A percentile compares a stretch with the other conserved stretches of the same genome.
Conservation (phyloP, 441 rosid genomes). For the Gossypium laxum region DNA sequence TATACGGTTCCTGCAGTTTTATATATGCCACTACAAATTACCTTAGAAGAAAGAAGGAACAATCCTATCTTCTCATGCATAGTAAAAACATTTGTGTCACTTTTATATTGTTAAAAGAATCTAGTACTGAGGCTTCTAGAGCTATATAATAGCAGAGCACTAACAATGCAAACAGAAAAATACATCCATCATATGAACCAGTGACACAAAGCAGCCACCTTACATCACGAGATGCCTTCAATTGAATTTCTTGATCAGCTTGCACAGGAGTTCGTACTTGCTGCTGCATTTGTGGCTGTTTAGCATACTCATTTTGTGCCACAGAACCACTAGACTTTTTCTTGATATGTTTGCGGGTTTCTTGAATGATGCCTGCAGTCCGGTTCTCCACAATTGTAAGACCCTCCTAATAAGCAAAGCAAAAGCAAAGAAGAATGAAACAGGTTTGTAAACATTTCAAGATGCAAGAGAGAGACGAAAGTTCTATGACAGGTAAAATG, state of each 20-base stretch:
- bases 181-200: conserved; percentile 29
- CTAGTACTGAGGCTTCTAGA: not conserved
- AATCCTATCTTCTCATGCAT: not conserved
- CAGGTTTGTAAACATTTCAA: not conserved
- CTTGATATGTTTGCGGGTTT: conserved; percentile 49
- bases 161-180: conserved; percentile 20
- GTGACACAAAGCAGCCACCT: conserved; percentile 54
- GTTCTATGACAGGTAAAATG: not conserved
- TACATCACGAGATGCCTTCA: conserved; percentile 74
- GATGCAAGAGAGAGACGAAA: not conserved
- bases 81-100: not conserved
- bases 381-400: conserved; percentile 48
- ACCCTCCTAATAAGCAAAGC: conserved; percentile 35
- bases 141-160: conserved; percentile 10
- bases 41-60: not conserved
- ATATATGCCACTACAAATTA: not conserved
- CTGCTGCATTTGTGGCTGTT: conserved; percentile 23
- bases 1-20: not conserved
- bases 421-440: conserved; percentile 2
- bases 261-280: conserved; percentile 26
- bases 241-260: conserved; percentile 51
- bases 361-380: conserved; percentile 55
- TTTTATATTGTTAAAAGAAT: conserved; percentile 1
- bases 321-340: conserved; percentile 32
- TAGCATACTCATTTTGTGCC: conserved; percentile 22